Percentiles rank a stretch among this genome's conserved stretches.
These are phyloP conservation scores for Coemansia sp. DNA, from an alignment of 192 early-diverging fungal genomes.

Conservation along the genomic window DNA sequence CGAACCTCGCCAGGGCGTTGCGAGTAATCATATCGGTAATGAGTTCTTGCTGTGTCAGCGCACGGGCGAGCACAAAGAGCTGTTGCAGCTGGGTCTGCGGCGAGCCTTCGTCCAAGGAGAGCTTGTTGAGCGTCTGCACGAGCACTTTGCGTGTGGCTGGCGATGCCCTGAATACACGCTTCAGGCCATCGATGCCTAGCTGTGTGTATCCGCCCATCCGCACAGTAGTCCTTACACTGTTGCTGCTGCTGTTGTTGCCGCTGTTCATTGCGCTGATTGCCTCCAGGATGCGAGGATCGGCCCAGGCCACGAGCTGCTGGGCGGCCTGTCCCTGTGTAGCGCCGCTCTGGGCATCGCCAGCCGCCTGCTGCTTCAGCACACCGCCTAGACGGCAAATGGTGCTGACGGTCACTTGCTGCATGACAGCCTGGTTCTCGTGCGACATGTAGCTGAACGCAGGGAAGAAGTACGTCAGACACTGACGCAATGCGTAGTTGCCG, in stretches of 20 bases:
- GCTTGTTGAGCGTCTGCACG: slow-evolving; percentile 64
- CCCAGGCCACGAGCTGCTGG: slow-evolving; percentile 79
- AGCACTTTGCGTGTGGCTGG: slow-evolving; percentile 66
- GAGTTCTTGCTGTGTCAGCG: slow-evolving; percentile 51
- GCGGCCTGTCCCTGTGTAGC: slow-evolving; percentile 62
- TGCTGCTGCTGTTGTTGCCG: background rate
- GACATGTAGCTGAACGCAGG: slow-evolving; percentile 83
- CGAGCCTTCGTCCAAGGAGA: slow-evolving; percentile 47
- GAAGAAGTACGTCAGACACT: slow-evolving; percentile 91
- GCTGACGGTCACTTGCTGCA: slow-evolving; percentile 62
- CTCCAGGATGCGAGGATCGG: slow-evolving; percentile 70
- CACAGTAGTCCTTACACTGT: background rate
- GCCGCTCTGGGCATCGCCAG: slow-evolving; percentile 19
- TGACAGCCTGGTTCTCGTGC: slow-evolving; percentile 66
- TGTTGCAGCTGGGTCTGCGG: slow-evolving; percentile 42
- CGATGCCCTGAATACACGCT: slow-evolving; percentile 45
- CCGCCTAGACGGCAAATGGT: slow-evolving; percentile 36
- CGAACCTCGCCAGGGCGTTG: slow-evolving; percentile 62
- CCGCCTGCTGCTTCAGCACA: slow-evolving; percentile 44
- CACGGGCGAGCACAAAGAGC: slow-evolving; percentile 49
- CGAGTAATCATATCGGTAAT: slow-evolving; percentile 60
- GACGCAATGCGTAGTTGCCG: slow-evolving; percentile 69
- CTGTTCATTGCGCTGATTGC: slow-evolving; percentile 41
- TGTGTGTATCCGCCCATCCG: slow-evolving; percentile 40
- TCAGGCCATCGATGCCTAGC: slow-evolving; percentile 70